Percentiles rank a stretch among this genome's conserved stretches.
Conservation (phyloP, 139 green algal species). For the Chlorella ohadii region DNA sequence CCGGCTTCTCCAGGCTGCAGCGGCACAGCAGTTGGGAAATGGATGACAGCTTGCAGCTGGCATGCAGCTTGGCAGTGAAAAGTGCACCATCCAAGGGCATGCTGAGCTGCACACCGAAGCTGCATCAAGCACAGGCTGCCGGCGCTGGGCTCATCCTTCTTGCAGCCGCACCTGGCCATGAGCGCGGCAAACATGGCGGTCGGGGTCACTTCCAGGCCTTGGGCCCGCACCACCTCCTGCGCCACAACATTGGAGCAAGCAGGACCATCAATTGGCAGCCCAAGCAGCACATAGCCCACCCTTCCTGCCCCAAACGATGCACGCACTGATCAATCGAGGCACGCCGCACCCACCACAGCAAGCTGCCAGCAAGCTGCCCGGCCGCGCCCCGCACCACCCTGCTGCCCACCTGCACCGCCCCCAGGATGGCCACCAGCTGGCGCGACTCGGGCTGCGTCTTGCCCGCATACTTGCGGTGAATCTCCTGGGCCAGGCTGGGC, state of each 20-base stretch:
- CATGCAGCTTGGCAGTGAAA: not conserved
- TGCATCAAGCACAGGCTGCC: too few species aligned
- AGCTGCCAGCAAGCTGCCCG: too few species aligned
- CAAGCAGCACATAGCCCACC: too few species aligned
- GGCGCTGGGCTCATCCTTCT: not conserved
- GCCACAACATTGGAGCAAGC: too few species aligned
- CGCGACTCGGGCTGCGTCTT: conserved; percentile 73
- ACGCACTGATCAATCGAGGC: too few species aligned
- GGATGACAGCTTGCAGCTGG: too few species aligned
- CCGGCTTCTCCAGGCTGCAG: not conserved
- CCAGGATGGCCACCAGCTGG: conserved; percentile 74
- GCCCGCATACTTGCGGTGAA: conserved; percentile 61
- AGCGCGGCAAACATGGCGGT: conserved; percentile 84
- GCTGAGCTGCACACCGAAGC: too few species aligned
- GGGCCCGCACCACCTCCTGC: conserved; percentile 64
- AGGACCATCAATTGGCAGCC: too few species aligned
- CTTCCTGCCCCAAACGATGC: too few species aligned
- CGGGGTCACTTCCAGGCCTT: conserved; percentile 71
- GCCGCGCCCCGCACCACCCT: too few species aligned
- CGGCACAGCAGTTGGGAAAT: not conserved
- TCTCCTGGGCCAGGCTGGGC: conserved; percentile 50
- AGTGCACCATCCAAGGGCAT: too few species aligned
- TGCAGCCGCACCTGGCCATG: conserved; percentile 62
- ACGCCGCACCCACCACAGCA: too few species aligned
- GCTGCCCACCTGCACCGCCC: conserved; percentile 48